Evolutionary conservation across 345 rosid species (phyloP).

Genomic region (Mercurialis annua): DNA sequence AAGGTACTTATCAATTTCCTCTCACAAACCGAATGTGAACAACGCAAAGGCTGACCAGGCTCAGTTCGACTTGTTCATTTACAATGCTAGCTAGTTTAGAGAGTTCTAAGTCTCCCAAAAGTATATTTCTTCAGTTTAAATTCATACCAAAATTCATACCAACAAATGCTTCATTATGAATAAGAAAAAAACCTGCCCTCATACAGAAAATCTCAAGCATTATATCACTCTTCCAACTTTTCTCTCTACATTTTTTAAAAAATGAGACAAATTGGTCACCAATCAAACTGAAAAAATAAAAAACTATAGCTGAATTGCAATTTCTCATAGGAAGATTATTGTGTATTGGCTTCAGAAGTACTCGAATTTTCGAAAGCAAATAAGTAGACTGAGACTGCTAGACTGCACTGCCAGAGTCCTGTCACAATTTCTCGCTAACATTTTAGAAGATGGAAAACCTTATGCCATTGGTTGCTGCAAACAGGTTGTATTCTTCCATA

Average conservation of each 20-base stretch:
- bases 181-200: constrained; percentile 18
- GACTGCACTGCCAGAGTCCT: constrained; percentile 36
- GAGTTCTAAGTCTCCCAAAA: not conserved
- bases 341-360: constrained; percentile 33
- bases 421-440: constrained; percentile 25
- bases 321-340: constrained; percentile 40
- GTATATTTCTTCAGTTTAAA: constrained; percentile 8
- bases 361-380: constrained; percentile 35
- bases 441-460: constrained; percentile 64
- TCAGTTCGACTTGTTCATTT: too few species aligned
- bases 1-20: not conserved
- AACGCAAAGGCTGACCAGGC: not conserved
- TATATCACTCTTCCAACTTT: constrained; percentile 33
- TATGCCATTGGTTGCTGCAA: constrained; percentile 62
- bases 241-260: constrained; percentile 22
- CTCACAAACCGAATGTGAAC: not conserved
- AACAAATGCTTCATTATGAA: constrained; percentile 21
- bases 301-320: constrained; percentile 34
- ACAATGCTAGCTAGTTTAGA: too few species aligned
- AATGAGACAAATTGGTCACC: constrained; percentile 24
- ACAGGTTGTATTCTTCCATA: constrained; percentile 82
- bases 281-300: constrained; percentile 15
- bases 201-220: constrained; percentile 31
- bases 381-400: constrained; percentile 38
- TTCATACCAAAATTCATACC: constrained; percentile 16